Evolutionary conservation across 2,329 filamentous ascomycete species (phyloP), one percentile per base, ranked within the genome.

Genomic region (Alternaria rosae): DNA sequence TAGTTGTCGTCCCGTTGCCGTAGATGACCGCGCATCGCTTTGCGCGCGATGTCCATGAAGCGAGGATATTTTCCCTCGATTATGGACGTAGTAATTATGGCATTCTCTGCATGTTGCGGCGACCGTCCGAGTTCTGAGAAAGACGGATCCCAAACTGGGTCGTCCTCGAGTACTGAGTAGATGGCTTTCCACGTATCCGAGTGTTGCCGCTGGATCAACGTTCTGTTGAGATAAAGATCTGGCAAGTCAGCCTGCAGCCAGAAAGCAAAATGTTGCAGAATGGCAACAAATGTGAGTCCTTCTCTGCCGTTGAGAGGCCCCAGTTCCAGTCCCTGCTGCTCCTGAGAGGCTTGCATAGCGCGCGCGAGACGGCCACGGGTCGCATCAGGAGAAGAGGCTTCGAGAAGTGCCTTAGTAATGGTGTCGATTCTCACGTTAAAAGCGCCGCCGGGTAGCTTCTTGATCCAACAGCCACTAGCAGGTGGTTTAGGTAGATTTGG

Each of bases 241-340:
- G 35, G 44, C 38, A 57, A 52, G 35, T 61, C 59, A 4, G 59
- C 59, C 45, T 61, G 44, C 38, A 61, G 45, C 53, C 59, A 57
- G n/a, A 57, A 26, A 9, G 44, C 59, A 47, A 35, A 61, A 35
- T 43, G 28, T n/a, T 61, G 6, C 15, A 61, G 26, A 8, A 61
- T 61, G 7, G 44, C 32, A 23, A 38, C 7, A n/a, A 44, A 32
- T n/a, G 52, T 56, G 5, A 56, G 23, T 20, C 28, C 42, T 1
- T 56, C 38, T 43, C 15, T 23, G 7, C 38, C 21, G 23, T 32
- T 25, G 5, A 23, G 6, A 4, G 28, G 12, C 17, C 42, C 44
- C 28, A 30, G 20, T 25, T 23, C 26, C 15, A 13, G 12, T n/a
- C 30, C 50, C 20, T 53, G 50, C 30, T 17, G 12, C 9, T 35